Conservation (phyloP, 2,329 filamentous ascomycete genomes). For the Neodidymelliopsis sp. region DNA sequence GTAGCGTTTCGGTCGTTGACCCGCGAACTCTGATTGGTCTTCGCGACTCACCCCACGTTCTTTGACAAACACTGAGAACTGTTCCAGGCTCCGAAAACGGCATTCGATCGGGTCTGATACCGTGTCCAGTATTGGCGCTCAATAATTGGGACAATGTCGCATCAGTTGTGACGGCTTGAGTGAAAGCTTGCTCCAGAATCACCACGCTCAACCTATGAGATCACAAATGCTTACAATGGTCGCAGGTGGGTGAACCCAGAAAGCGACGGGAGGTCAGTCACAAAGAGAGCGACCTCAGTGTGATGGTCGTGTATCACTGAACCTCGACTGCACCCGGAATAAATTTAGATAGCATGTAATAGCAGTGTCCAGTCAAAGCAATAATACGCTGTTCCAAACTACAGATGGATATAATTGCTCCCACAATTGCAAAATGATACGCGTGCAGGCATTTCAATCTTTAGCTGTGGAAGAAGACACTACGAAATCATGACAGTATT, state of each 20-base stretch:
- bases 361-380: conserved; percentile 27
- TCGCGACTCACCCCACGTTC: conserved; percentile 16
- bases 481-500: too few relatives aligned
- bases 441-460: conserved; percentile 32
- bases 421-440: conserved; percentile 20
- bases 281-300: conserved; percentile 63
- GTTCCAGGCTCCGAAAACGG: neutral
- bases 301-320: conserved; percentile 62
- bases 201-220: conserved; percentile 35
- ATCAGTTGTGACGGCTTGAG: too few relatives aligned
- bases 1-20: conserved; percentile 15
- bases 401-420: conserved; percentile 19
- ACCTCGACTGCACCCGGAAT: conserved; percentile 62
- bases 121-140: too few relatives aligned
- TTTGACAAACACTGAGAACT: conserved; percentile 1
- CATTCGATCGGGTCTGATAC: too few relatives aligned
- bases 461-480: too few relatives aligned
- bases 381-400: conserved; percentile 25
- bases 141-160: too few relatives aligned
- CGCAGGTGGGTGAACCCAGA: conserved; percentile 29
- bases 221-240: conserved; percentile 44
- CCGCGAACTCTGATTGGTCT: conserved; percentile 14
- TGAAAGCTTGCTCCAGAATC: too few relatives aligned
- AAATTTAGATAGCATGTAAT: conserved; percentile 28
- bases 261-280: conserved; percentile 64